Evolutionary conservation across 2,329 filamentous ascomycete species (phyloP), one percentile per base, ranked within the genome.

Genomic region (Scolecobasidium constrictum): DNA sequence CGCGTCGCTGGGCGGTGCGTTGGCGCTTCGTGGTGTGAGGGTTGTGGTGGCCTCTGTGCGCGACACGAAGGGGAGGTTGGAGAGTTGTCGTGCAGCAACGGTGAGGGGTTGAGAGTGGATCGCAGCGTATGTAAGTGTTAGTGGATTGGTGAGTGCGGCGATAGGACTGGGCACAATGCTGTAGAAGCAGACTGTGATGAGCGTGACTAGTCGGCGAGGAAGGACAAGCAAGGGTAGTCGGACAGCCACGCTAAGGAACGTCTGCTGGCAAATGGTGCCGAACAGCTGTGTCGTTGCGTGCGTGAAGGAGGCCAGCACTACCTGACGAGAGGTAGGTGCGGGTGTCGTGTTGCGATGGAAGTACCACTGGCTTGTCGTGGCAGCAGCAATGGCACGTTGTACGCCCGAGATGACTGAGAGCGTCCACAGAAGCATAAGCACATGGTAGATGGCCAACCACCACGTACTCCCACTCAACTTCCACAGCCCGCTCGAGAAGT

Each of bases 281-380:
- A 95, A 93, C 28, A 95, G 80, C 2, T 86, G 90, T 13, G 86
- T 88, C 12, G 77, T 69, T 3, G 88, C 82, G 63, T 98, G 92
- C 39, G 72, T 70, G 35, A 94, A 68, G 12, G 88, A 90, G 5
- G 88, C 90, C 47, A 77, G 71, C 19, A 96, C 86, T 38, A 96
- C 82, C 43, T 88, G 81, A 44, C 74, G 72, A 1, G 86, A 88
- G 1, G 85, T 79, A 2, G 87, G 80, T 6, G 81, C 71, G 4
- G 90, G 86, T 9, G 80, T 75, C 4, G 80, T 78, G 53, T 93
- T 83, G 48, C 92, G 86, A 62, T 96, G 90, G 62, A 96, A 98
- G 63, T 98, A 98, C 92, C 92, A 98, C 62, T 98, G 92, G 33
- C 86, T 94, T 18, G 96, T 90, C 1, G 90, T 94, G 9, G 92